phyloP scores from a whole-genome alignment of 2,329 filamentous ascomycete genomes.

The Periconia sp. region DNA sequence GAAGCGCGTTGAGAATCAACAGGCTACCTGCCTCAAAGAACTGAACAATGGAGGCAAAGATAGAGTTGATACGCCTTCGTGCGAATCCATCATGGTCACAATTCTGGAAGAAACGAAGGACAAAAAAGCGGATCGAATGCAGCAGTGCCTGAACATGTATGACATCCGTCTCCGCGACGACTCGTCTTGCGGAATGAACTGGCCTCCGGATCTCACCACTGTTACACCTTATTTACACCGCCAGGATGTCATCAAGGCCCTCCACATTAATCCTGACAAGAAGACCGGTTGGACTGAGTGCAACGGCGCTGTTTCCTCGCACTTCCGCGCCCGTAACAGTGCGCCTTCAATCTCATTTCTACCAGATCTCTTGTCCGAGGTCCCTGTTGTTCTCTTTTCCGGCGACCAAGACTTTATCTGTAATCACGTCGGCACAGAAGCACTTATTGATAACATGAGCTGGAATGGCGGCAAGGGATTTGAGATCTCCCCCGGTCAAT shows the following conservation, averaged over 20 bases:
- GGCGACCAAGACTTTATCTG: constrained; percentile 95
- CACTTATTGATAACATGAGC: constrained; percentile 84
- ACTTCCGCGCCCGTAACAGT: constrained; percentile 75
- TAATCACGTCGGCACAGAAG: constrained; percentile 94
- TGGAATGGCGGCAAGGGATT: constrained; percentile 95
- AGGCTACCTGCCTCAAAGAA: constrained; percentile 69
- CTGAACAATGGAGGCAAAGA: constrained; percentile 65
- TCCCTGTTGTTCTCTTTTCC: constrained; percentile 87
- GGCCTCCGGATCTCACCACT: constrained; percentile 83
- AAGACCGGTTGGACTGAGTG: constrained; percentile 92
- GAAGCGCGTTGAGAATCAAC: constrained; percentile 70
- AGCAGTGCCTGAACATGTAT: constrained; percentile 91
- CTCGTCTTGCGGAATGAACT: constrained; percentile 93
- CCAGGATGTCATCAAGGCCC: constrained; percentile 75
- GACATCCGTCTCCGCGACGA: constrained; percentile 85
- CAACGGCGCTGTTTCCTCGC: constrained; percentile 74
- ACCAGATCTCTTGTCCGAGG: constrained; percentile 75
- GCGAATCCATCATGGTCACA: constrained; percentile 77
- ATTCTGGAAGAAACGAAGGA: constrained; percentile 72
- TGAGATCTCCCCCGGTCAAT: constrained; percentile 82
- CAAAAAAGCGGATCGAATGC: constrained; percentile 57
- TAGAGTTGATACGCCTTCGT: constrained; percentile 71
- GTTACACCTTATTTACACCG: constrained; percentile 86
- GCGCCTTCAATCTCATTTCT: constrained; percentile 75
- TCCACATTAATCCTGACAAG: constrained; percentile 84